Evolutionary conservation across 129 eudicot species (phyloP).

Genomic region (Artemisia annua): DNA sequence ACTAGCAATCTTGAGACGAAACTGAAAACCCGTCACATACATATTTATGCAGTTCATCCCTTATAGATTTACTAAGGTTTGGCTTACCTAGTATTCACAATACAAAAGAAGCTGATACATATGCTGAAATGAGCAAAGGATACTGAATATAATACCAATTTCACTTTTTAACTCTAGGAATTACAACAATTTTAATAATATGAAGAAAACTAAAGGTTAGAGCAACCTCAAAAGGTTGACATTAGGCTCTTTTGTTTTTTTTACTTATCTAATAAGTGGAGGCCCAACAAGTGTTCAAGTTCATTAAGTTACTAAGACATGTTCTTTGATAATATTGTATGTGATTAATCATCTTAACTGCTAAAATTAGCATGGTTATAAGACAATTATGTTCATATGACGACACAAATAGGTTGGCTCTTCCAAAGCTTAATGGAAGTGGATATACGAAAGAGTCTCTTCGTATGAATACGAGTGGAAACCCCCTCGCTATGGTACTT

Average conservation of each 20-base stretch:
- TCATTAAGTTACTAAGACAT: constrained; percentile 7
- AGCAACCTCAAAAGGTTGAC: constrained; percentile 18
- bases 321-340: constrained; percentile 6
- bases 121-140: no score
- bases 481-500: no score
- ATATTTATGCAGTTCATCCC: background rate
- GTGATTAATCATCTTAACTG: background rate
- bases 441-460: no score
- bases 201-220: constrained; percentile 1
- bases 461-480: no score
- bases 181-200: background rate
- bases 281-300: background rate
- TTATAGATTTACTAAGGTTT: constrained; percentile 3
- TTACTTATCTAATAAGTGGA: constrained; percentile 1
- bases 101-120: background rate
- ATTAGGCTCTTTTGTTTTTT: constrained; percentile 10
- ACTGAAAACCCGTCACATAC: no score
- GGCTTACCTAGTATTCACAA: constrained; percentile 3
- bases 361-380: background rate
- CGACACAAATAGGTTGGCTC: constrained; percentile 5
- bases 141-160: no score
- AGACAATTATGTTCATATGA: constrained; percentile 6
- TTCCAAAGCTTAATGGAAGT: no score
- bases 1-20: constrained; percentile 10
- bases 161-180: background rate